phyloP scores from a whole-genome alignment of 2,329 filamentous ascomycete species.

The Apiospora rasikravindrae region DNA sequence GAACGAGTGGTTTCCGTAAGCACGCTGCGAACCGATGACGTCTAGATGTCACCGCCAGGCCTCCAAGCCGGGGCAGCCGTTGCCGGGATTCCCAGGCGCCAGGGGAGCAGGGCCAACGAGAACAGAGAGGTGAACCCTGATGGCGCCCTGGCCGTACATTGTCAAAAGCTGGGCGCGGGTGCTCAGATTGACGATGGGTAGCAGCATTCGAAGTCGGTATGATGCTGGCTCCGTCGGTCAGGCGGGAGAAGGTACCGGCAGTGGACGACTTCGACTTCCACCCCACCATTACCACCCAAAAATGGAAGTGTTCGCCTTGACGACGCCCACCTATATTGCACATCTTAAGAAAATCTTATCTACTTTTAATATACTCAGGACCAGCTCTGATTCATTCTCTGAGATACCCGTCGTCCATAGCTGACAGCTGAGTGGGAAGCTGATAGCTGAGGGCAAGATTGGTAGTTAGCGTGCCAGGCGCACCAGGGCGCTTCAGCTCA shows the following conservation, averaged over 20 bases:
- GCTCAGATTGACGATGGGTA: neutral
- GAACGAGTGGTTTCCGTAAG: conserved; percentile 11
- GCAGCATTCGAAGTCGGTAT: neutral
- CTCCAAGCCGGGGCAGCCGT: conserved; percentile 4
- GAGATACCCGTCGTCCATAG: neutral
- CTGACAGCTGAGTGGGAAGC: neutral
- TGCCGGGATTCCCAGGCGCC: neutral
- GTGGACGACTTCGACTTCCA: conserved; percentile 12
- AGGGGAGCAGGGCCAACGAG: neutral
- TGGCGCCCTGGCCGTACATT: neutral
- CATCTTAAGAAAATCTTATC: conserved; percentile 36
- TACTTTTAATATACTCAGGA: conserved; percentile 1
- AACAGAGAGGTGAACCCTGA: neutral
- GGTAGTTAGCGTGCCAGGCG: neutral
- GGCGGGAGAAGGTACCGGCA: neutral
- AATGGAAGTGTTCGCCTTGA: neutral
- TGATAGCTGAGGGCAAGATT: neutral
- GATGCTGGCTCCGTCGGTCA: neutral
- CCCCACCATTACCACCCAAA: conserved; percentile 4
- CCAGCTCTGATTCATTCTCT: neutral
- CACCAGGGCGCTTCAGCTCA: conserved; percentile 6
- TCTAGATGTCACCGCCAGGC: conserved; percentile 5
- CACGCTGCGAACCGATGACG: neutral
- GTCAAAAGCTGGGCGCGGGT: neutral
- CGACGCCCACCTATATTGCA: conserved; percentile 36